Evolutionary conservation across 2,329 filamentous ascomycete species (phyloP), one percentile per base, ranked within the genome.

Genomic region (Colletotrichum chlorophyti): DNA sequence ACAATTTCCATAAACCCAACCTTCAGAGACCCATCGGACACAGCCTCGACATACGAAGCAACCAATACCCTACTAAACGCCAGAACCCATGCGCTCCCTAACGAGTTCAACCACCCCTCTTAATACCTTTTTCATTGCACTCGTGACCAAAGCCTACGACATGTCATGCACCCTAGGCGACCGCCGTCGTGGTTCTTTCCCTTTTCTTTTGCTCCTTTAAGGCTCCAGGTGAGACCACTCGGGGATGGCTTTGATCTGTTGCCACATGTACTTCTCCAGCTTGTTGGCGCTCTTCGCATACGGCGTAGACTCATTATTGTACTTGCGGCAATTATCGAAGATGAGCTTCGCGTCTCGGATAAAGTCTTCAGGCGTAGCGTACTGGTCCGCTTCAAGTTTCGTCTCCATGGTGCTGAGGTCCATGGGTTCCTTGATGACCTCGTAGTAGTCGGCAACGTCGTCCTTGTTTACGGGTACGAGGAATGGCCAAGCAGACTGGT

Each of bases 351-450:
- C 91, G 71, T 99, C 95, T 63, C 83, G 85, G 76, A 94, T 88
- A 66, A 99, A 97, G 67, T 98, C 95, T 70, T 98, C 93, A 0
- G 95, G 94, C 0, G 87, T 93, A 14, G 87, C 85, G 70, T 99
- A 99, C 69, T 94, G 85, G 74, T 98, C 95, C 34, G 92, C 91
- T 69, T 98, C 93, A 63, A 97, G 89, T 75, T 96, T 96, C 65
- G 86, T 87, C 74, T 98, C 95, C 94, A 99, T 98, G 17, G 93
- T 97, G 43, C 86, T 89, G 43, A 97, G 81, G 70, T 97, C 95
- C 95, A 99, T 99, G 31, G 95, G 95, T 72, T 97, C 91, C 70
- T 93, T 93, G 79, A 99, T 99, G 61, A 98, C 93, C 59, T 97
- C 92, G 79, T 98, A 98, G 77, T 99, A 99, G 73, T 99, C 95